phyloP scores from a whole-genome alignment of 2,329 filamentous ascomycete genomes.

The Rosellinia necatrix region DNA sequence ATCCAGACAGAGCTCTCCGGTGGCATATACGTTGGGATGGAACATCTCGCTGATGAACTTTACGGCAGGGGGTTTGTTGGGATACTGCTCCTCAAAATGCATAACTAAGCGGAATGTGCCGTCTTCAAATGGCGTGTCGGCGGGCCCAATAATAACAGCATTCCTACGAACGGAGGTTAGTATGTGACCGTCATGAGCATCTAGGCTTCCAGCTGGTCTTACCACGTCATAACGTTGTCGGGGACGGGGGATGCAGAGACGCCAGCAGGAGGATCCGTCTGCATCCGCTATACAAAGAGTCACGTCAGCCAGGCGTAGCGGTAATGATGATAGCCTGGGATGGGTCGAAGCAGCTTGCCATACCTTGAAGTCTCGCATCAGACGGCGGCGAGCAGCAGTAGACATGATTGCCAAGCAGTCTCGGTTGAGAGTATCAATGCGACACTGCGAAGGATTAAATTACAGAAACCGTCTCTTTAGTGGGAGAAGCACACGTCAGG shows the following conservation, averaged over 20 bases:
- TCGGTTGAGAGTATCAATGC: not conserved
- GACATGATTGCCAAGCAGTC: slow-evolving; percentile 64
- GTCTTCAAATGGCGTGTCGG: slow-evolving; percentile 97
- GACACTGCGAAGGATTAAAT: not conserved
- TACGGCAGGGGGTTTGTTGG: slow-evolving; percentile 95
- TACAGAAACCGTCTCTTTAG: not conserved
- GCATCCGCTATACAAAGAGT: slow-evolving; percentile 76
- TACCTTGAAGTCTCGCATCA: slow-evolving; percentile 99
- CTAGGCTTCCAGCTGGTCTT: slow-evolving; percentile 40
- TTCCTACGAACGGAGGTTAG: slow-evolving; percentile 68
- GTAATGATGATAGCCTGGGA: slow-evolving; percentile 13
- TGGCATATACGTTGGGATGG: slow-evolving; percentile 97
- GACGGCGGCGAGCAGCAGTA: slow-evolving; percentile 88
- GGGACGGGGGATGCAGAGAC: slow-evolving; percentile 95
- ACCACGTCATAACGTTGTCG: slow-evolving; percentile 98
- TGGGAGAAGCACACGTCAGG: not conserved
- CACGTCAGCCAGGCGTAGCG: slow-evolving; percentile 27
- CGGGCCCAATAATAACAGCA: slow-evolving; percentile 95
- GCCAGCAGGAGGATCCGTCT: slow-evolving; percentile 95
- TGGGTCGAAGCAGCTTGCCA: slow-evolving; percentile 17
- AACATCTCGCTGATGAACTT: slow-evolving; percentile 99
- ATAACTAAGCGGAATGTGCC: slow-evolving; percentile 97
- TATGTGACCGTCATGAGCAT: slow-evolving; percentile 3
- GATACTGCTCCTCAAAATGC: slow-evolving; percentile 99
- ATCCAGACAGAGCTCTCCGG: slow-evolving; percentile 93